These are phyloP conservation scores for Cucurbita pepo DNA, from an alignment of 306 rosid genomes.

Conservation along the genomic window DNA sequence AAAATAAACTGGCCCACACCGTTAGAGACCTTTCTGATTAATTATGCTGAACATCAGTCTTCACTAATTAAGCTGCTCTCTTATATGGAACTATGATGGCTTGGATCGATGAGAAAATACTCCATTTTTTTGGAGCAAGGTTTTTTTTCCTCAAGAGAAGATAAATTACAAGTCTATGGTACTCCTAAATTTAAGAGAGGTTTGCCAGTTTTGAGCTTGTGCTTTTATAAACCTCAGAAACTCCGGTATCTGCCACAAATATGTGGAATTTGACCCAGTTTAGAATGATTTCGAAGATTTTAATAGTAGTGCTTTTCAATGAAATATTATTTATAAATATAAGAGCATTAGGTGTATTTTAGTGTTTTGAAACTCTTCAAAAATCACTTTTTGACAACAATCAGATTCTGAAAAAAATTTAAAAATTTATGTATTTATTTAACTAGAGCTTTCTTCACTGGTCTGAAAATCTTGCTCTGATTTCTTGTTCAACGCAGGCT, in stretches of 20 bases:
- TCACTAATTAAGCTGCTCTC: neutral
- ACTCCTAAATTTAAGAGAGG: neutral
- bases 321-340: neutral
- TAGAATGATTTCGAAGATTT: neutral
- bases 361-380: neutral
- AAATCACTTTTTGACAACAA: neutral
- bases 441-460: neutral
- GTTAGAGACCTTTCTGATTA: neutral
- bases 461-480: neutral
- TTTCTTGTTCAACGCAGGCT: constrained; percentile 25
- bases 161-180: neutral
- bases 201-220: neutral
- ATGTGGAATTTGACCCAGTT: neutral
- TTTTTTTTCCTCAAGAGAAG: neutral
- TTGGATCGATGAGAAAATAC: neutral
- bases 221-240: neutral
- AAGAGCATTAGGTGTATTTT: neutral
- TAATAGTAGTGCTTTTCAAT: neutral
- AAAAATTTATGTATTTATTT: neutral
- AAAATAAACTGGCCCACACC: neutral
- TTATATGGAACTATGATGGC: neutral
- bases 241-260: neutral
- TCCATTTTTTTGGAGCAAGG: neutral
- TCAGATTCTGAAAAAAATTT: neutral
- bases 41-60: neutral